Conservation (phyloP, 192 early-diverging fungal species). For the Coemansia sp. region DNA sequence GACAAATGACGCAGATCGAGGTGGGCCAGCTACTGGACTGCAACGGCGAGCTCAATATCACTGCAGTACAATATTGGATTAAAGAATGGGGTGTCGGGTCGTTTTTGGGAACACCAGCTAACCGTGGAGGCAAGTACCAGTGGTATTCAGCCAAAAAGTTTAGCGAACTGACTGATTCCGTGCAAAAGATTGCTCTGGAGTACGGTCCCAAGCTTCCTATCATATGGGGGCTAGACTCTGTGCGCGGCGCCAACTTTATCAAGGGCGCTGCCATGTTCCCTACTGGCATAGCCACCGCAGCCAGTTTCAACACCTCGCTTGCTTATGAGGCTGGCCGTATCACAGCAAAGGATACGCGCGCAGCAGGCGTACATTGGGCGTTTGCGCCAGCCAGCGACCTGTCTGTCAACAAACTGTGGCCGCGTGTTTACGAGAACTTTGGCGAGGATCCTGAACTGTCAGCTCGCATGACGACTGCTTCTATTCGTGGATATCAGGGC, state of each 20-base stretch:
- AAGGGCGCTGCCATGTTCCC: slow-evolving; percentile 62
- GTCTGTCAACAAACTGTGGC: slow-evolving; percentile 60
- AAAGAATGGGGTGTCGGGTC: slow-evolving; percentile 63
- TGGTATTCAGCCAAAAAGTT: slow-evolving; percentile 56
- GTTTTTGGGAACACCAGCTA: slow-evolving; percentile 60
- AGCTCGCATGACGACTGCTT: slow-evolving; percentile 54
- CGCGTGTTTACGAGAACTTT: slow-evolving; percentile 61
- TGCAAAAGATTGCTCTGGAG: slow-evolving; percentile 59
- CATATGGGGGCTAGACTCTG: slow-evolving; percentile 66
- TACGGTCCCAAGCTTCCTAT: slow-evolving; percentile 56
- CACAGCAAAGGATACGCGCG: slow-evolving; percentile 64
- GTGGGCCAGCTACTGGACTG: slow-evolving; percentile 56
- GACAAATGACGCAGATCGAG: slow-evolving; percentile 68
- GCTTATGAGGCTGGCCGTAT: slow-evolving; percentile 63
- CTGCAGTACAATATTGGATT: slow-evolving; percentile 56
- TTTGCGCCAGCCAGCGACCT: slow-evolving; percentile 63
- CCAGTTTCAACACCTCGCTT: slow-evolving; percentile 58
- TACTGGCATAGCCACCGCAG: slow-evolving; percentile 58
- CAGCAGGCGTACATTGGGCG: slow-evolving; percentile 64
- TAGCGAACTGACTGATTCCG: slow-evolving; percentile 53
- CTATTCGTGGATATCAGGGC: slow-evolving; percentile 62
- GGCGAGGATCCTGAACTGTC: slow-evolving; percentile 63
- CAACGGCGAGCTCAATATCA: slow-evolving; percentile 28
- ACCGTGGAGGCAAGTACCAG: slow-evolving; percentile 56
- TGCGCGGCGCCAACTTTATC: slow-evolving; percentile 68